Conservation (phyloP, 1,284 basidiomycete species). For the Pyrrhoderma noxium region DNA sequence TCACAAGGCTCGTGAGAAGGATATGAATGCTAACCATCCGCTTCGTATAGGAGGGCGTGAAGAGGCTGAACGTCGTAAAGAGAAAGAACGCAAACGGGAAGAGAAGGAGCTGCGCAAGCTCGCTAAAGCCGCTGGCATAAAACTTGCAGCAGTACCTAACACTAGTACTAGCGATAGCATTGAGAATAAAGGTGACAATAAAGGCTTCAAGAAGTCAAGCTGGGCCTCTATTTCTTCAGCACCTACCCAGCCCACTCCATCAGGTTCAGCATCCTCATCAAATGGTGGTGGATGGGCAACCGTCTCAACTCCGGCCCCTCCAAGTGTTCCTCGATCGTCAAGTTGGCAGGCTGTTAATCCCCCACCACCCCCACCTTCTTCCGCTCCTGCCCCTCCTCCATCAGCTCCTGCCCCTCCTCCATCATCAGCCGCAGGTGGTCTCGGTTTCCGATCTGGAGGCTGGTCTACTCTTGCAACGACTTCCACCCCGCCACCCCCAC, state of each 20-base stretch:
- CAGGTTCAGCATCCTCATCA: slow-evolving; percentile 17
- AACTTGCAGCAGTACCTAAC: slow-evolving; percentile 35
- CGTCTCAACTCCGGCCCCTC: slow-evolving; percentile 16
- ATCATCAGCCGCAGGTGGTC: slow-evolving; percentile 9
- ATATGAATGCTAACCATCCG: slow-evolving; percentile 63
- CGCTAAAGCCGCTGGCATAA: slow-evolving; percentile 70
- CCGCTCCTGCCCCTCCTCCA: slow-evolving; percentile 13
- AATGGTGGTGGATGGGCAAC: slow-evolving; percentile 17
- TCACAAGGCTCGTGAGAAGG: slow-evolving; percentile 68
- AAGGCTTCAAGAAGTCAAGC: slow-evolving; percentile 47
- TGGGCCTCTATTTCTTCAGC: slow-evolving; percentile 41
- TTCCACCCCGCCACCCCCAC: slow-evolving; percentile 21
- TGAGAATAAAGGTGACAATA: slow-evolving; percentile 14
- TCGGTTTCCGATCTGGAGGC: slow-evolving; percentile 48
- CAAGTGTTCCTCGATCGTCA: background rate
- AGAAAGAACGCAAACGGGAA: slow-evolving; percentile 75
- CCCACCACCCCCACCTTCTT: slow-evolving; percentile 12
- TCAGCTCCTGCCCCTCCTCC: slow-evolving; percentile 13
- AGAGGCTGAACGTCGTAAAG: slow-evolving; percentile 64
- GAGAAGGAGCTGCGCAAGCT: slow-evolving; percentile 75
- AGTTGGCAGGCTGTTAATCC: slow-evolving; percentile 12
- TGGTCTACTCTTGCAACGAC: slow-evolving; percentile 54
- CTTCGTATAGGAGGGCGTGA: slow-evolving; percentile 43
- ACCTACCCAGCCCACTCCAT: too few relatives aligned
- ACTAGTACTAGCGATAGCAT: slow-evolving; percentile 21